phyloP scores from a whole-genome alignment of 1,139 yeast genomes.

The Pneumocystis sp. region DNA sequence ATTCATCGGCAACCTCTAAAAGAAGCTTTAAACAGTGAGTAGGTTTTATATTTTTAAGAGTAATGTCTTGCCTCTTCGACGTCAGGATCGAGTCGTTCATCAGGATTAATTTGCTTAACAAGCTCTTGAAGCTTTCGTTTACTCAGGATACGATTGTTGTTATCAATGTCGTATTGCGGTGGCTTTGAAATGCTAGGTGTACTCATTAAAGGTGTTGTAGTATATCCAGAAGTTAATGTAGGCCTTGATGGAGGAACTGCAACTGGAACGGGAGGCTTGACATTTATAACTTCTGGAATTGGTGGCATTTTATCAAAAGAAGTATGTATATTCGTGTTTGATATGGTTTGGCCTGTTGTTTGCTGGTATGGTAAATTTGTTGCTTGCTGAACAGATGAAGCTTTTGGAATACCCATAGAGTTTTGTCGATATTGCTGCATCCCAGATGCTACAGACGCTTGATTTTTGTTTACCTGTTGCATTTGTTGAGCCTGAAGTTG shows the following conservation, averaged over 20 bases:
- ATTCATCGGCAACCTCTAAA: constrained; percentile 89
- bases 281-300: constrained; percentile 36
- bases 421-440: constrained; percentile 21
- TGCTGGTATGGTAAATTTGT: constrained; percentile 20
- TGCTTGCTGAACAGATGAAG: constrained; percentile 10
- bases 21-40: constrained; percentile 56
- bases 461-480: constrained; percentile 17
- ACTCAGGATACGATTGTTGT: constrained; percentile 59
- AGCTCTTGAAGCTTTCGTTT: constrained; percentile 79
- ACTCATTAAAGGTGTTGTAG: constrained; percentile 50
- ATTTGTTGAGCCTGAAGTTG: constrained; percentile 1
- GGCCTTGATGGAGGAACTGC: constrained; percentile 56
- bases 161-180: constrained; percentile 67
- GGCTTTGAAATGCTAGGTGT: constrained; percentile 65
- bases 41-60: constrained; percentile 61
- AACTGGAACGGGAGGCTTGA: constrained; percentile 45
- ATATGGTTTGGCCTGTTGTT: constrained; percentile 41
- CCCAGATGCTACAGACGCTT: constrained; percentile 21
- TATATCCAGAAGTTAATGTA: constrained; percentile 72
- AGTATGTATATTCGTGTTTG: background rate
- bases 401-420: constrained; percentile 5
- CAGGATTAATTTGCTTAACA: constrained; percentile 51
- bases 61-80: constrained; percentile 26
- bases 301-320: constrained; percentile 42
- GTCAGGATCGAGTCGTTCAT: constrained; percentile 42